phyloP scores from a whole-genome alignment of 2,329 filamentous ascomycete species.

The Colletotrichum tropicicola region DNA sequence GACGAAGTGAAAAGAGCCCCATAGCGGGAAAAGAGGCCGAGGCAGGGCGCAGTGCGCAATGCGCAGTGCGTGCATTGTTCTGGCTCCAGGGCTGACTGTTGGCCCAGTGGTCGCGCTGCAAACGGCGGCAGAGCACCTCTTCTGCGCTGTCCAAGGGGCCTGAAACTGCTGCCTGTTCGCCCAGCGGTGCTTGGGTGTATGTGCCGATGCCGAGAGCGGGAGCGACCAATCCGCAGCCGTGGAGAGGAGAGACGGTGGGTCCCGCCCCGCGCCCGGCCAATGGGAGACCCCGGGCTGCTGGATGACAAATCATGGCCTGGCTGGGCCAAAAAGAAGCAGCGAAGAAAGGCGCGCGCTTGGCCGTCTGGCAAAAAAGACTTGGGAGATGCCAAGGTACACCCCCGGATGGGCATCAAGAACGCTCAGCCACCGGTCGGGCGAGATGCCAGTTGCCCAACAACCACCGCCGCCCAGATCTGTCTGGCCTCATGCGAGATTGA shows the following conservation, averaged over 20 bases:
- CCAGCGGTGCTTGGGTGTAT: no score
- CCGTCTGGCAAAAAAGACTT: not conserved
- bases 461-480: not conserved
- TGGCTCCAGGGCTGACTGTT: not conserved
- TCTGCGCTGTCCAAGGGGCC: no score
- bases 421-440: slow-evolving; percentile 2
- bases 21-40: no score
- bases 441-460: not conserved
- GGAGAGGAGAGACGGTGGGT: not conserved
- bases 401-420: no score
- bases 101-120: no score
- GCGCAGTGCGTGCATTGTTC: no score
- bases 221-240: not conserved
- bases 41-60: no score
- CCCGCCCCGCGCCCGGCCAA: not conserved
- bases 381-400: no score
- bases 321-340: not conserved
- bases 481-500: slow-evolving; percentile 1
- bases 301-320: not conserved
- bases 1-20: no score
- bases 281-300: not conserved
- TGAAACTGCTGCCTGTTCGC: slow-evolving; percentile 17
- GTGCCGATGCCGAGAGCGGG: not conserved
- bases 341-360: not conserved
- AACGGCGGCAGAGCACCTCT: no score